Evolutionary conservation across 2,329 filamentous ascomycete genomes (phyloP), one percentile per base, ranked within the genome.

Genomic region (Onygena corvina): DNA sequence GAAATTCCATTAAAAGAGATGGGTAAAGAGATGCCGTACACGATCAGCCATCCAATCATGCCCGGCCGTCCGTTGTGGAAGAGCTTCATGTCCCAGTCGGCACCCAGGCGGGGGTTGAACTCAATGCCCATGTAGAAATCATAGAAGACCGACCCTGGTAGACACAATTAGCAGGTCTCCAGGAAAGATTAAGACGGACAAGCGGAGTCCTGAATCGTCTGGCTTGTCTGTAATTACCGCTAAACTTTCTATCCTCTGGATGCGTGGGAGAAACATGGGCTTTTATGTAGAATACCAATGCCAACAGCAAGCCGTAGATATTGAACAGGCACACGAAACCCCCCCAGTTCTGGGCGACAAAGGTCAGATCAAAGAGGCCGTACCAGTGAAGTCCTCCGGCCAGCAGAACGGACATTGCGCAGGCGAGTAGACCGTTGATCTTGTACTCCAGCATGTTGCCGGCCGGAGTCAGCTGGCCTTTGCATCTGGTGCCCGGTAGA

Each of bases 121-220:
- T 73, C 71, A 23, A 72, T 64, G 0, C 71, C 71, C 65, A 71
- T 71, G 48, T 67, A 72, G 46, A 72, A 62, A 51, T 73, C 71
- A 35, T 71, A 71, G 0, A 69, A 42, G 1, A 57, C 54, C 2
- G 63, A 70, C 18, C 62, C 51, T 52, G 14, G 21, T 14, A n/a
- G 34, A 38, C n/a, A 34, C 21, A 25, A 34, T 48, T 31, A 50
- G 48, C 21, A 35, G 30, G n/a, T n/a, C n/a, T 16, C 14, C 3
- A 30, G 25, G n/a, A 12, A 21, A 20, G n/a, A 9, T 47, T 27
- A 30, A n/a, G n/a, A n/a, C n/a, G n/a, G n/a, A n/a, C n/a, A n/a
- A n/a, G n/a, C n/a, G n/a, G n/a, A n/a, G n/a, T n/a, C n/a, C n/a
- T n/a, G n/a, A n/a, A n/a, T n/a, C n/a, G n/a, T n/a, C n/a, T 18